These are phyloP conservation scores for Carex cristatella DNA, from an alignment of 176 grass and related monocot species.

Conservation along the genomic window DNA sequence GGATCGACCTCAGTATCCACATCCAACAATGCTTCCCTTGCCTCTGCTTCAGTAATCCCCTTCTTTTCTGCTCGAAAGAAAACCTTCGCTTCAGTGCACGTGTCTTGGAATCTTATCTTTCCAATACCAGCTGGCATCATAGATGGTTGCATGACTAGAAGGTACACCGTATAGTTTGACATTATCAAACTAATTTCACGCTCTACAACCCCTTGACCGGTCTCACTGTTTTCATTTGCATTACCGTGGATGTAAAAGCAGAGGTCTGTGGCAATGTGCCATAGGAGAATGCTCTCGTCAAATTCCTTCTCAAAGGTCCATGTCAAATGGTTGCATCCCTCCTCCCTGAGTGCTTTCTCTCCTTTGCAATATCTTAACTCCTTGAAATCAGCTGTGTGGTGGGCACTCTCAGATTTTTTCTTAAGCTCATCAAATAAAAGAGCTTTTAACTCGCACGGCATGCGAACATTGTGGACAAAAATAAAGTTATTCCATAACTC, in stretches of 20 bases:
- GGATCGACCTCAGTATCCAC: conserved; percentile 13
- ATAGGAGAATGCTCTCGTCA: conserved; percentile 32
- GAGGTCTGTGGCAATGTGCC: conserved; percentile 42
- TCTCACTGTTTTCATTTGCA: neutral
- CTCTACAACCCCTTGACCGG: neutral
- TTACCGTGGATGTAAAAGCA: neutral
- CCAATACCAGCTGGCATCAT: conserved; percentile 26
- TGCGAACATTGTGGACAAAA: neutral
- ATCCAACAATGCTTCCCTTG: neutral
- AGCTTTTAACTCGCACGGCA: conserved; percentile 4
- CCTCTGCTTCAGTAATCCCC: neutral
- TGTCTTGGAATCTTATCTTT: conserved; percentile 22
- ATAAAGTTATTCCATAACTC: neutral
- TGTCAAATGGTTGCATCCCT: neutral
- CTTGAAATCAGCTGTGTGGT: neutral
- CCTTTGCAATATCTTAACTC: neutral
- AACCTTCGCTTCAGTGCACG: conserved; percentile 27
- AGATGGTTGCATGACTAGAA: conserved; percentile 20
- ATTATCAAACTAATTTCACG: neutral
- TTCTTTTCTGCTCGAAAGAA: conserved; percentile 3
- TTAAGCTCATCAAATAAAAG: conserved; percentile 32
- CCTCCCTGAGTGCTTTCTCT: neutral
- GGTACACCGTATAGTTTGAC: conserved; percentile 23
- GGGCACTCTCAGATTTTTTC: neutral
- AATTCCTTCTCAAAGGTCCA: conserved; percentile 34